A percentile compares a stretch with the other conserved stretches of the same genome.
These are phyloP conservation scores for Rhodocollybia butyracea DNA, from an alignment of 768 basidiomycete species.

Conservation along the genomic window DNA sequence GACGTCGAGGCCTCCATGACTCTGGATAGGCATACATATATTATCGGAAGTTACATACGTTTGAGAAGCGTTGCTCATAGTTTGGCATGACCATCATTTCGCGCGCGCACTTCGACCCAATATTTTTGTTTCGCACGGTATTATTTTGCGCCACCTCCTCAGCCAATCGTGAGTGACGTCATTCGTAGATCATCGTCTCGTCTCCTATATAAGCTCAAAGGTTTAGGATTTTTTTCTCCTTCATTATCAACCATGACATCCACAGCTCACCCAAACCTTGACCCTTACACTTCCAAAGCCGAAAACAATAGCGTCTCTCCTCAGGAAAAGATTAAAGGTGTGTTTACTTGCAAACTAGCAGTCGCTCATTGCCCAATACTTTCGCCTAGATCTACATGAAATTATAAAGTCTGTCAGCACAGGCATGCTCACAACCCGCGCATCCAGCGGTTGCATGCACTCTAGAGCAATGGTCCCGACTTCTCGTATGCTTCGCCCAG, in stretches of 20 bases:
- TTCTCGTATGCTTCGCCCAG: constrained; percentile 46
- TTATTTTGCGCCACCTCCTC: too few species aligned
- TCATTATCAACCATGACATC: not conserved
- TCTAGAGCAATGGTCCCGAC: constrained; percentile 78
- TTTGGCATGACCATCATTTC: too few species aligned
- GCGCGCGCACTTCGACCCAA: too few species aligned
- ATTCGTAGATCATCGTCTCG: not conserved
- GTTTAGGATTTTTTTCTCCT: not conserved
- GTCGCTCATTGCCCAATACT: not conserved
- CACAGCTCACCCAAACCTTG: constrained; percentile 39
- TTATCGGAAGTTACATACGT: too few species aligned
- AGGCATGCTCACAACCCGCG: constrained; percentile 78
- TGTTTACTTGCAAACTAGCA: constrained; percentile 1
- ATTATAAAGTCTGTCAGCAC: constrained; percentile 62
- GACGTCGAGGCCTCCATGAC: too few species aligned
- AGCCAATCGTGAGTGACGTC: too few species aligned
- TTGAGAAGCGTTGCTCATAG: too few species aligned
- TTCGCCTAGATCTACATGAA: constrained; percentile 51
- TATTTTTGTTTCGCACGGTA: too few species aligned
- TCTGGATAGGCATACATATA: too few species aligned
- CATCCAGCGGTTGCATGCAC: constrained; percentile 65
- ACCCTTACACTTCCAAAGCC: constrained; percentile 70
- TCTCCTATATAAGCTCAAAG: not conserved
- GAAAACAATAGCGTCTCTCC: constrained; percentile 54
- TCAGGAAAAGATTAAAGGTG: constrained; percentile 66